Conservation (phyloP, 352 stramenopile species). For the Discostella stelligera region DNA sequence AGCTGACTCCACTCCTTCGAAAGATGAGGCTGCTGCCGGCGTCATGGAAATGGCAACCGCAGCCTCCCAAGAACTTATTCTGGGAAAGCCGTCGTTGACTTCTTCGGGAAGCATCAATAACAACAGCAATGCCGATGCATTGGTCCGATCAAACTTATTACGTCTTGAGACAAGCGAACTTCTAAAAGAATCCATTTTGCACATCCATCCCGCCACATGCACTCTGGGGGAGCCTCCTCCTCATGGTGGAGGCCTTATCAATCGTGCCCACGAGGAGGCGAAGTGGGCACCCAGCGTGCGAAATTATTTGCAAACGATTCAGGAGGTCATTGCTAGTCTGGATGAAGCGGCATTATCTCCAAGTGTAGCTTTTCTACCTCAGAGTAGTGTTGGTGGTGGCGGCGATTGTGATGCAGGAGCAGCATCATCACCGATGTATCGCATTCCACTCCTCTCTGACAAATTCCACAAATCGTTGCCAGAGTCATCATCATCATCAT, state of each 20-base stretch:
- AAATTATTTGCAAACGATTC: slow-evolving; percentile 53
- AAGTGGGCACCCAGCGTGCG: slow-evolving; percentile 49
- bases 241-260: slow-evolving; percentile 2
- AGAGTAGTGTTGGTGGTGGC: background rate
- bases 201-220: slow-evolving; percentile 24
- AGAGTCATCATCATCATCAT: background rate
- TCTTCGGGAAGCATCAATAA: background rate
- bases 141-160: slow-evolving; percentile 68
- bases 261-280: slow-evolving; percentile 29
- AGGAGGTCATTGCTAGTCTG: slow-evolving; percentile 18
- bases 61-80: background rate
- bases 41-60: background rate
- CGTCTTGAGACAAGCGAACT: slow-evolving; percentile 63
- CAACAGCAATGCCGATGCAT: slow-evolving; percentile 25
- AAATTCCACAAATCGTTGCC: slow-evolving; percentile 34
- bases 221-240: background rate
- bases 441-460: slow-evolving; percentile 33
- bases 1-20: background rate
- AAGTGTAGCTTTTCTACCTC: background rate
- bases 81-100: background rate
- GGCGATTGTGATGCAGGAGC: background rate
- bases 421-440: slow-evolving; percentile 14
- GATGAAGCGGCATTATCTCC: slow-evolving; percentile 10
- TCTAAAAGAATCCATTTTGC: slow-evolving; percentile 62
- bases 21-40: background rate